These are phyloP conservation scores for Leishmania braziliensis DNA, from an alignment of 208 protist genomes.

Conservation along the genomic window DNA sequence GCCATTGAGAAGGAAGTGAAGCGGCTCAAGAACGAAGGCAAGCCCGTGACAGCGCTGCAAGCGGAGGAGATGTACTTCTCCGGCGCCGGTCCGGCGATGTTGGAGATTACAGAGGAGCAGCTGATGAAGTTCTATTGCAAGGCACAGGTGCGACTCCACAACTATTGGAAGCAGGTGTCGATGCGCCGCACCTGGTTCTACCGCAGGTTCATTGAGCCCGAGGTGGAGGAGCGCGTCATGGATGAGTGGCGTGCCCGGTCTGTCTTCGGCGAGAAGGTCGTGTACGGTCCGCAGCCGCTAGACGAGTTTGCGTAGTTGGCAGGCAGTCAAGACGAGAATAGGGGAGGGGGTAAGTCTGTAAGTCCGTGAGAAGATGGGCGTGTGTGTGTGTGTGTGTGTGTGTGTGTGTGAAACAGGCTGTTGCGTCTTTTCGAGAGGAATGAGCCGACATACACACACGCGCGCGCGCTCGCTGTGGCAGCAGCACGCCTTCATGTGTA, in stretches of 20 bases:
- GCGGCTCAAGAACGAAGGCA: slow-evolving; percentile 45
- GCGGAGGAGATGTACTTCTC: slow-evolving; percentile 91
- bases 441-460: background rate
- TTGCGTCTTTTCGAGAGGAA: background rate
- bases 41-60: slow-evolving; percentile 78
- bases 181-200: slow-evolving; percentile 84
- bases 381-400: too few relatives aligned
- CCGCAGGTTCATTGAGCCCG: slow-evolving; percentile 75
- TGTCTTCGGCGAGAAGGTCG: slow-evolving; percentile 73
- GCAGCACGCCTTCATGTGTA: background rate
- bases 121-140: slow-evolving; percentile 69
- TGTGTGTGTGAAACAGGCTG: too few relatives aligned
- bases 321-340: background rate
- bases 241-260: slow-evolving; percentile 71
- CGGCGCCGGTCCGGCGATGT: slow-evolving; percentile 71
- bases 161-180: slow-evolving; percentile 88
- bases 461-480: background rate
- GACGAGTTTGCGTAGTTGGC: slow-evolving; percentile 33
- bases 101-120: slow-evolving; percentile 76
- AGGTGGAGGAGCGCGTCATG: slow-evolving; percentile 56
- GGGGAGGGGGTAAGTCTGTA: background rate
- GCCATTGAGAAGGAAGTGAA: slow-evolving; percentile 66
- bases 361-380: background rate
- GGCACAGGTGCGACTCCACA: slow-evolving; percentile 80
- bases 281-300: slow-evolving; percentile 55